phyloP scores from a whole-genome alignment of 1,284 basidiomycete species.

The Irpex rosettiformis region DNA sequence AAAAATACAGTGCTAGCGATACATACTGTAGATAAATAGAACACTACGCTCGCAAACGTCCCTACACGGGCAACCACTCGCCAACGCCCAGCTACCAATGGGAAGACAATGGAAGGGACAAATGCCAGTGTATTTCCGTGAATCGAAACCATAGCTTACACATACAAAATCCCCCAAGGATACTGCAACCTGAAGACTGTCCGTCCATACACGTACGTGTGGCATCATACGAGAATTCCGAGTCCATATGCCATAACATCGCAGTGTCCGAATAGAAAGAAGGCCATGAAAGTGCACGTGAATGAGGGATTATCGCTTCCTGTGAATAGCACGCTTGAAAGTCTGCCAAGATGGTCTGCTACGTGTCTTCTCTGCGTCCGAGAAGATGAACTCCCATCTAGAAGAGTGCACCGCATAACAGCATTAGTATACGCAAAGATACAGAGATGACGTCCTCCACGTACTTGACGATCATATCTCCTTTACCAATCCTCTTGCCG shows the following conservation, averaged over 20 bases:
- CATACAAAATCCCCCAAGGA: neutral
- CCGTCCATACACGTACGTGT: neutral
- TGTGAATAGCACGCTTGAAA: conserved; percentile 28
- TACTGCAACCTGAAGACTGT: neutral
- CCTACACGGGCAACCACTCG: too few species aligned
- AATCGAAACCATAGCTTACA: neutral
- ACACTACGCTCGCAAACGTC: too few species aligned
- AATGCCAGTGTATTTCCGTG: neutral
- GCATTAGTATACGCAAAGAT: too few species aligned
- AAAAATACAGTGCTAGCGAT: neutral
- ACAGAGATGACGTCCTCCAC: conserved; percentile 21
- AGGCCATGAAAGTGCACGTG: neutral
- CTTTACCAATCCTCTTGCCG: conserved; percentile 62
- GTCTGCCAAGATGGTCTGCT: conserved; percentile 28
- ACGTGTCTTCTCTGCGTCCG: conserved; percentile 21
- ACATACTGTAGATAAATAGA: too few species aligned
- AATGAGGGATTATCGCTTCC: conserved; percentile 18
- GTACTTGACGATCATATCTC: conserved; percentile 76
- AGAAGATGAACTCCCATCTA: conserved; percentile 32
- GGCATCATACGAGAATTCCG: neutral
- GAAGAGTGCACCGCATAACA: neutral
- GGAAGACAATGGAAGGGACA: neutral
- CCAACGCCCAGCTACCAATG: too few species aligned
- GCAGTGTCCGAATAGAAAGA: neutral
- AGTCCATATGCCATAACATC: neutral